Base-by-base conservation (phyloP, 768 basidiomycete genomes). In the Xanthoconium stramineum region DNA sequence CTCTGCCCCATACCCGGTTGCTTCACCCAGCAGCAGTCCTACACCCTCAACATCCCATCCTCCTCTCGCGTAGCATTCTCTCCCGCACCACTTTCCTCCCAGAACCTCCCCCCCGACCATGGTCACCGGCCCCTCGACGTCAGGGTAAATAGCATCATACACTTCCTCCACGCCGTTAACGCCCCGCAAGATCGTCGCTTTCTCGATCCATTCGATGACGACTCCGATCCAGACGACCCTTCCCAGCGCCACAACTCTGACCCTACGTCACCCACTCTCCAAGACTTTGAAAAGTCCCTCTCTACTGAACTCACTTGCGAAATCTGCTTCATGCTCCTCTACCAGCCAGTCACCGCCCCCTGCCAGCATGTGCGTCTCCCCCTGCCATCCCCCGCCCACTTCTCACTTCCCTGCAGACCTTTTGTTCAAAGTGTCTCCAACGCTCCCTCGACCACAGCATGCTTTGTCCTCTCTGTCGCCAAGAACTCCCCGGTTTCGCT, bases 281-380 rank as follows among this genome's bases (percentile, higher is more conserved):
- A 70, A 6, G 69, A 71, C 43, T 80, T 88, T 55, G 78, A 83
- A 65, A 88, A 88, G 67, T 81, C 83, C 29, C 77, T 89, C 50
- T n/a, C 50, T 13, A 64, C 79, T 12, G 88, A 94, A 61, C 78
- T 96, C 52, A 86, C 83, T 19, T 98, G 96, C 71, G 90, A 94
- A 70, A 94, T 98, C 35, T 98, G 96, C 73, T 89, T 89, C 67
- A 80, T 80, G 66, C 74, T 97, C 38, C 77, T 94, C 61, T 85
- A 85, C 73, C 84, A 91, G 60, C 94, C 96, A 6, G 79, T 94
- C 49, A 98, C 96, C 15, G 91, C 95, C 4, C 91, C 92, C 13
- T 98, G 96, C 72, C 95, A 98, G 71, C 96, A 98, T 74, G 92
- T 91, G 67, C 66, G 86, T 79, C 55, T 36, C 35, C 52, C 50